Conservation (phyloP, 2,329 filamentous ascomycete species). For the Emmonsia crescens region DNA sequence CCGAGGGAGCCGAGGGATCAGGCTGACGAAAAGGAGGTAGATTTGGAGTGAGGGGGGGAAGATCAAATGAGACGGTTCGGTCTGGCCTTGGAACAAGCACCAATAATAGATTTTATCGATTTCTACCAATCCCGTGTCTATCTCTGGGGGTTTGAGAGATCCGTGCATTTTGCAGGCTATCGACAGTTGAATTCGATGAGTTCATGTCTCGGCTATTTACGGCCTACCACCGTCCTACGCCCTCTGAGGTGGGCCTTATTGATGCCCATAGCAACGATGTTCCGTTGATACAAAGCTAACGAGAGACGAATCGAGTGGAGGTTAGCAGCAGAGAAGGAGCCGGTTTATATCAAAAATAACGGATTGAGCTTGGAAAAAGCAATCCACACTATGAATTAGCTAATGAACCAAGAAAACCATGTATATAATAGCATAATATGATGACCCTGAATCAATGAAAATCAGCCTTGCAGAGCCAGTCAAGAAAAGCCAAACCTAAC, state of each 20-base stretch:
- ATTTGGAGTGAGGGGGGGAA: conserved; percentile 28
- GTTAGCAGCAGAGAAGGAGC: neutral
- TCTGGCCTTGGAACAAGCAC: neutral
- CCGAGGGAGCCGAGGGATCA: conserved; percentile 77
- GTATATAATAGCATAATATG: conserved; percentile 1
- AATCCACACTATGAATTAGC: neutral
- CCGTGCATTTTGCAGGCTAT: neutral
- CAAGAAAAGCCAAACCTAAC: neutral
- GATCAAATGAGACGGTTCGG: neutral
- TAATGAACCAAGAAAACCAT: neutral
- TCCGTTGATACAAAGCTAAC: neutral
- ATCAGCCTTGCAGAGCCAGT: neutral
- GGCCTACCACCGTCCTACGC: neutral
- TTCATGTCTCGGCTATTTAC: neutral
- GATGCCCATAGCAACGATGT: neutral
- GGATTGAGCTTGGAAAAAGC: neutral
- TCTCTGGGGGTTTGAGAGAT: neutral
- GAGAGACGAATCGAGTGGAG: neutral
- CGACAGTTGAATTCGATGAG: neutral
- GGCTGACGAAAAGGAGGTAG: conserved; percentile 50
- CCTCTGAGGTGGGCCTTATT: neutral
- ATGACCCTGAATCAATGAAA: neutral
- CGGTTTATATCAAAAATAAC: neutral
- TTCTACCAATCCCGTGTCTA: neutral
- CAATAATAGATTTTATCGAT: neutral